Percentiles rank a stretch among this genome's conserved stretches.
phyloP scores from a whole-genome alignment of 805 yeast species.

The Yarrowia divulgata region DNA sequence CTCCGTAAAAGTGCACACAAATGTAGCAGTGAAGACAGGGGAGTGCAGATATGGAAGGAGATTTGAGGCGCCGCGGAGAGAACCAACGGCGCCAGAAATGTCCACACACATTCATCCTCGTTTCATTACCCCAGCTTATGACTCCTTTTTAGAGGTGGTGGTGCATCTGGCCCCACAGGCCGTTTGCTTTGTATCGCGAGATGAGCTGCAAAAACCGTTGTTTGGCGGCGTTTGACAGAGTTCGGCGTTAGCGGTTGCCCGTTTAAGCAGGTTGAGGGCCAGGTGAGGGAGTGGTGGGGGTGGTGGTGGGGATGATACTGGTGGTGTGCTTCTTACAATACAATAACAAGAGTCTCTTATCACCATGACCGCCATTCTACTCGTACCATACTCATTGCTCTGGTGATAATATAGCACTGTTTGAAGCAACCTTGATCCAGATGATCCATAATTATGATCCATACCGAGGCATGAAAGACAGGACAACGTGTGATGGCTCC shows the following conservation, averaged over 20 bases:
- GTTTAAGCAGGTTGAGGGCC: neutral
- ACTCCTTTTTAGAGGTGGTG: neutral
- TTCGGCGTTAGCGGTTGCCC: constrained; percentile 30
- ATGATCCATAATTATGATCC: neutral
- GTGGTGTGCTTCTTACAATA: too few relatives aligned
- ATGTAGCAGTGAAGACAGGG: too few relatives aligned
- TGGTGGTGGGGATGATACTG: too few relatives aligned
- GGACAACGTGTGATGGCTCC: too few relatives aligned
- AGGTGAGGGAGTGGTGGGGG: neutral
- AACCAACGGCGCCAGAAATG: neutral
- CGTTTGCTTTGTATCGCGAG: constrained; percentile 23
- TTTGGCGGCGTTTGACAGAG: constrained; percentile 18
- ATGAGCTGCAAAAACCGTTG: constrained; percentile 18
- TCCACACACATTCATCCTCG: neutral
- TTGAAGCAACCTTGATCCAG: too few relatives aligned
- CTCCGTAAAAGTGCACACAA: too few relatives aligned
- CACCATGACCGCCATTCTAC: too few relatives aligned
- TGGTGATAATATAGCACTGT: too few relatives aligned
- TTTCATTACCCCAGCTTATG: constrained; percentile 10
- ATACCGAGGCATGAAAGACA: neutral
- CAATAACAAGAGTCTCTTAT: too few relatives aligned
- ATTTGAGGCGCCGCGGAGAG: too few relatives aligned
- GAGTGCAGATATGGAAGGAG: too few relatives aligned
- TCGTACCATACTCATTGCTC: too few relatives aligned
- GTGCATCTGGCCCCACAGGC: constrained; percentile 21